These are phyloP conservation scores for Penicillium concentricum DNA, from an alignment of 2,329 filamentous ascomycete genomes.

Conservation along the genomic window DNA sequence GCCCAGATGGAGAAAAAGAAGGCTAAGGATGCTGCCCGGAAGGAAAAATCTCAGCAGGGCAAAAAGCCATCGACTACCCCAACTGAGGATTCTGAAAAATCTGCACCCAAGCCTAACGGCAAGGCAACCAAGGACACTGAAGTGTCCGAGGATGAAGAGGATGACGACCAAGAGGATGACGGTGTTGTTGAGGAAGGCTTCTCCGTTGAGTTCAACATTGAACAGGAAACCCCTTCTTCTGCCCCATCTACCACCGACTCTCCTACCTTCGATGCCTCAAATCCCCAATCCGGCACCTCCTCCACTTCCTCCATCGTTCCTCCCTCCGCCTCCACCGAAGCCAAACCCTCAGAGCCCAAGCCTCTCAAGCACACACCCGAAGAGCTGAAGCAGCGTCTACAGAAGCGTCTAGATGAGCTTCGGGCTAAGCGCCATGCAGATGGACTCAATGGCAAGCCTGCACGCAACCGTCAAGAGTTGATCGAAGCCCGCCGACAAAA, in stretches of 20 bases:
- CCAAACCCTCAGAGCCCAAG: slow-evolving; percentile 50
- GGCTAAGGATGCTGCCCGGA: slow-evolving; percentile 40
- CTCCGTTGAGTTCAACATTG: slow-evolving; percentile 47
- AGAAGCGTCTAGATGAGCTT: slow-evolving; percentile 79
- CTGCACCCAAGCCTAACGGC: slow-evolving; percentile 20
- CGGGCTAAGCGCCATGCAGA: slow-evolving; percentile 85
- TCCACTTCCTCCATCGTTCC: slow-evolving; percentile 68
- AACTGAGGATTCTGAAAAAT: slow-evolving; percentile 21
- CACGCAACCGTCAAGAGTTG: slow-evolving; percentile 83
- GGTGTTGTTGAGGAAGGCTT: slow-evolving; percentile 52
- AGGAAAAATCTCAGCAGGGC: slow-evolving; percentile 33
- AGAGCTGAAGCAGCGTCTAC: slow-evolving; percentile 73
- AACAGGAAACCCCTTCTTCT: slow-evolving; percentile 40
- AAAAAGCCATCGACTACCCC: slow-evolving; percentile 21
- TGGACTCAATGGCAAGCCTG: slow-evolving; percentile 74
- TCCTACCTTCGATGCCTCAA: slow-evolving; percentile 54
- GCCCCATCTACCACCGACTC: slow-evolving; percentile 55
- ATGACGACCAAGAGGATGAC: slow-evolving; percentile 33
- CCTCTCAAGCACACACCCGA: slow-evolving; percentile 68
- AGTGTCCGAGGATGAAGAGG: slow-evolving; percentile 23
- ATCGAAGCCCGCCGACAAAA: slow-evolving; percentile 87
- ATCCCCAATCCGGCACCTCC: slow-evolving; percentile 57
- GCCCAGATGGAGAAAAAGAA: slow-evolving; percentile 51
- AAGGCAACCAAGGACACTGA: slow-evolving; percentile 19
- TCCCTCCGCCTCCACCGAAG: slow-evolving; percentile 29